Percentiles rank a stretch among this genome's conserved stretches.
Conservation (phyloP, 495 filamentous ascomycete genomes). For the Chaetomium fimeti region DNA sequence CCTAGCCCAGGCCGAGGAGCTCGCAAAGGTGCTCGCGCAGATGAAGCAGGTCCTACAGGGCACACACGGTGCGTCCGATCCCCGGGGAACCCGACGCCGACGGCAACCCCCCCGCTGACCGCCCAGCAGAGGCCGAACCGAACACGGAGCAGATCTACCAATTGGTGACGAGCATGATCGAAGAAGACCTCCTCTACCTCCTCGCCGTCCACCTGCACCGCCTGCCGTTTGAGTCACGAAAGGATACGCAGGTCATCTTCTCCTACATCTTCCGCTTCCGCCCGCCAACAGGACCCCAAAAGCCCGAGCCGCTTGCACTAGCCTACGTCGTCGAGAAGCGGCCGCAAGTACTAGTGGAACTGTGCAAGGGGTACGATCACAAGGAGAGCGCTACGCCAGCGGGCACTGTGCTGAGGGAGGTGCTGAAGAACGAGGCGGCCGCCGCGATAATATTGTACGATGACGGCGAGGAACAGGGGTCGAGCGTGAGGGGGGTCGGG, state of each 20-base stretch:
- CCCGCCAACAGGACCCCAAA: constrained; percentile 53
- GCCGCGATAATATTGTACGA: constrained; percentile 90
- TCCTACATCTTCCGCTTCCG: constrained; percentile 84
- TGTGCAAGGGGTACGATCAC: constrained; percentile 86
- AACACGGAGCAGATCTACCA: constrained; percentile 81
- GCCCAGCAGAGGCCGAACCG: constrained; percentile 70
- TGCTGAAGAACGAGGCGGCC: constrained; percentile 85
- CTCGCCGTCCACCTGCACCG: constrained; percentile 75
- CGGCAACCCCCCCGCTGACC: constrained; percentile 8
- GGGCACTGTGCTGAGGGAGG: constrained; percentile 85
- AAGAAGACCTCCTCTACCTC: constrained; percentile 82
- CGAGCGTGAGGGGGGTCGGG: constrained; percentile 54
- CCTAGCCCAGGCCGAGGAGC: constrained; percentile 47
- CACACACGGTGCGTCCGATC: constrained; percentile 61
- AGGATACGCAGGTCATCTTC: constrained; percentile 87
- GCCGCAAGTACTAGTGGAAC: constrained; percentile 79
- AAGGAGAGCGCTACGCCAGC: constrained; percentile 91
- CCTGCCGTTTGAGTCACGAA: constrained; percentile 90
- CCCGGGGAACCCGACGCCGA: not conserved
- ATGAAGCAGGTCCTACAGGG: constrained; percentile 84
- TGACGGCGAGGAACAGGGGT: constrained; percentile 63
- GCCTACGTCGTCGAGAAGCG: constrained; percentile 79
- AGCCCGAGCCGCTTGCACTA: constrained; percentile 74
- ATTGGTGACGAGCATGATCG: constrained; percentile 73
- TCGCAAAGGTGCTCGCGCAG: constrained; percentile 72